phyloP scores from a whole-genome alignment of 257 asterid species.

The Avicennia marina region DNA sequence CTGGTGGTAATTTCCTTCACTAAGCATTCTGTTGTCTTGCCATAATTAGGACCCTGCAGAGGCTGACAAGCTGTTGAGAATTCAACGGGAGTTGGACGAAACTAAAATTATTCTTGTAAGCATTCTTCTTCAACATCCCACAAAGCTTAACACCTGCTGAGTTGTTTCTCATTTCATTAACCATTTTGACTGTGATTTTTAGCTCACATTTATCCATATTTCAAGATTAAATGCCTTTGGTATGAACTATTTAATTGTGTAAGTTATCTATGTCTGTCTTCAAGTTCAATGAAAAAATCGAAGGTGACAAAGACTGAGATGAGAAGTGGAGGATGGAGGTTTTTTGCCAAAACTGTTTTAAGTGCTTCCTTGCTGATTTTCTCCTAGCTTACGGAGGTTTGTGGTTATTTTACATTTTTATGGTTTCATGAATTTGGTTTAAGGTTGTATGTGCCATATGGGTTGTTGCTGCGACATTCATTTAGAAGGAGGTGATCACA shows the following conservation, averaged over 20 bases:
- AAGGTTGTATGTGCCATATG: too few relatives aligned
- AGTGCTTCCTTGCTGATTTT: not conserved
- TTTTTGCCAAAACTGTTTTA: not conserved
- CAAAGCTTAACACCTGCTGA: not conserved
- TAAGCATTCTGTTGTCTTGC: not conserved
- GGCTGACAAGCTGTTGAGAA: slow-evolving; percentile 88
- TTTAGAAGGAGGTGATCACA: too few relatives aligned
- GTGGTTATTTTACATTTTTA: not conserved
- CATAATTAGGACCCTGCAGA: slow-evolving; percentile 80
- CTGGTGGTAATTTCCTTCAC: not conserved
- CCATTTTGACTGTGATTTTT: not conserved
- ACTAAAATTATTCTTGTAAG: slow-evolving; percentile 93
- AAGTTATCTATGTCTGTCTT: not conserved
- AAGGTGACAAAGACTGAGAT: too few relatives aligned
- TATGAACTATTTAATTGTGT: not conserved
- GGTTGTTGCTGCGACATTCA: too few relatives aligned
- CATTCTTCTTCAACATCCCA: slow-evolving; percentile 12
- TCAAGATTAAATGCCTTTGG: too few relatives aligned
- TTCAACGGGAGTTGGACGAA: slow-evolving; percentile 93
- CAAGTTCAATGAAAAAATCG: too few relatives aligned
- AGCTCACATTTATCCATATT: not conserved
- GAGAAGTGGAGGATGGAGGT: not conserved
- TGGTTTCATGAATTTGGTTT: not conserved
- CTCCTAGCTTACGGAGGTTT: too few relatives aligned
- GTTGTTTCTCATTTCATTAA: not conserved